Percentiles rank a stretch among this genome's conserved stretches.
Evolutionary conservation across 148 eudicot genomes (phyloP).

Genomic region (Rhododendron kiyosumense): DNA sequence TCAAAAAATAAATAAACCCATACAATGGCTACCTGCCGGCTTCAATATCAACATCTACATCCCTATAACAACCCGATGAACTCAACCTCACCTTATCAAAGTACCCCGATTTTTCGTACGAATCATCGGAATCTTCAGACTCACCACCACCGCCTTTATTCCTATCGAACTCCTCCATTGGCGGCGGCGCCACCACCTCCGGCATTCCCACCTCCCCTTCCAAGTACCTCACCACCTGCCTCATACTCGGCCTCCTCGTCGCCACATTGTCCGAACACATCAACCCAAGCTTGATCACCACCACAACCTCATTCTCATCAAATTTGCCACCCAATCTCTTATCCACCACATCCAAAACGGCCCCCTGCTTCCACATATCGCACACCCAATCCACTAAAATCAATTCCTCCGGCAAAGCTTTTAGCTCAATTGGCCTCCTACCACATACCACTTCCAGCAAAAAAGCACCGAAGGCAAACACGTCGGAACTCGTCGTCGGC

Average conservation of each 20-base stretch:
- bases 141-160: too few relatives aligned
- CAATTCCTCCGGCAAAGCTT: conserved; percentile 24
- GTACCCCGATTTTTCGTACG: neutral
- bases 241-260: conserved; percentile 33
- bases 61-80: neutral
- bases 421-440: conserved; percentile 35
- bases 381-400: conserved; percentile 31
- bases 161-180: neutral
- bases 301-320: conserved; percentile 13
- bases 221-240: conserved; percentile 29
- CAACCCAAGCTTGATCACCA: conserved; percentile 37
- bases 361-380: conserved; percentile 18
- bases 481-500: conserved; percentile 47
- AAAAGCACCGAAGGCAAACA: conserved; percentile 44
- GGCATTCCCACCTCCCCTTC: conserved; percentile 6
- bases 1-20: neutral
- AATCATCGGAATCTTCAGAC: neutral
- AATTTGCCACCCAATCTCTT: conserved; percentile 23
- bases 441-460: conserved; percentile 44
- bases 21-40: neutral
- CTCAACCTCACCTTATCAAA: neutral
- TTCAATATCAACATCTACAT: neutral
- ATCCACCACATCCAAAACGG: conserved; percentile 23
- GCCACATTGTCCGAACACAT: conserved; percentile 27
- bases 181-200: neutral